Conservation (phyloP, 163 green algal genomes). For the Scenedesmus sp. region DNA sequence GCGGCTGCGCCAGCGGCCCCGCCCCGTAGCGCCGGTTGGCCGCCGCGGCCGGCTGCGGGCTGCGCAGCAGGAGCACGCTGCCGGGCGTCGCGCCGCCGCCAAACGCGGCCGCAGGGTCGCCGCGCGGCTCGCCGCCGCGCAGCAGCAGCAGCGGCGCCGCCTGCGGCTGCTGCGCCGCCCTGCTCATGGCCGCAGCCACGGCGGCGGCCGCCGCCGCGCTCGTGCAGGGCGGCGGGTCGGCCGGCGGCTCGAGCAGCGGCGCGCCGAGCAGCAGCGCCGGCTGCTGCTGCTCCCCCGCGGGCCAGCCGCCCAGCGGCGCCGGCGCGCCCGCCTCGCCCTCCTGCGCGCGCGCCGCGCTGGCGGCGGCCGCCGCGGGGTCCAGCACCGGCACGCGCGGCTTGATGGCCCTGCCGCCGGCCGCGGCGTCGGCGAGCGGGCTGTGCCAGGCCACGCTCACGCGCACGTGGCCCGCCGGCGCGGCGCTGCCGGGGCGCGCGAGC, state of each 20-base stretch:
- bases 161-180: neutral
- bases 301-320: no score
- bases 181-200: neutral
- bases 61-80: neutral
- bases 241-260: neutral
- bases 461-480: slow-evolving; percentile 48
- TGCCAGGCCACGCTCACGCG: slow-evolving; percentile 60
- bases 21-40: no score
- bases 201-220: slow-evolving; percentile 6
- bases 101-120: no score
- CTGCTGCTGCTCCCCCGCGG: neutral
- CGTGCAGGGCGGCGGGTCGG: neutral
- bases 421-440: slow-evolving; percentile 42
- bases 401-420: neutral
- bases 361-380: neutral
- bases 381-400: neutral
- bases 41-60: slow-evolving; percentile 2
- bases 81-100: no score
- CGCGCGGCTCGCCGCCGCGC: no score
- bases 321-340: neutral
- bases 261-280: neutral
- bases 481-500: slow-evolving; percentile 52
- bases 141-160: neutral
- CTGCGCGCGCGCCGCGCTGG: neutral
- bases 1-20: no score